Conservation (phyloP, 1,139 yeast species). For the Pichia sp. region DNA sequence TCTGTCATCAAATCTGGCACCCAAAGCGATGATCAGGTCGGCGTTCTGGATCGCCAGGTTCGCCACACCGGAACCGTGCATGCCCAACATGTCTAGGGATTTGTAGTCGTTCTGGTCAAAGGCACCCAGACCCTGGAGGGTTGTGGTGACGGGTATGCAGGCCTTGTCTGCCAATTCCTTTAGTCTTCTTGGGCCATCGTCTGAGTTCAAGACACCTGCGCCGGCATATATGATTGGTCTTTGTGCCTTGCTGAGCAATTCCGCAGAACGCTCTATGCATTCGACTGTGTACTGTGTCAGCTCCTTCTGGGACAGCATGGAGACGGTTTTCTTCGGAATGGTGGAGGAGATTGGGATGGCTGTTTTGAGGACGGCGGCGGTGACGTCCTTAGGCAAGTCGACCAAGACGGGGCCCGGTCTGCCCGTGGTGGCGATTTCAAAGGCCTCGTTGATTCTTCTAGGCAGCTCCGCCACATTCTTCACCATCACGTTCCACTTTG, state of each 20-base stretch:
- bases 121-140: conserved; percentile 90
- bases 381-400: conserved; percentile 95
- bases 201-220: conserved; percentile 77
- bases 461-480: conserved; percentile 92
- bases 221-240: conserved; percentile 89
- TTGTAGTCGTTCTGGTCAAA: conserved; percentile 89
- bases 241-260: conserved; percentile 73
- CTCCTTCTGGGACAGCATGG: conserved; percentile 64
- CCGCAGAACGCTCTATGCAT: conserved; percentile 74
- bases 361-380: conserved; percentile 81
- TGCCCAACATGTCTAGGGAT: conserved; percentile 92
- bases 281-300: conserved; percentile 73
- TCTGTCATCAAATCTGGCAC: conserved; percentile 98
- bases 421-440: conserved; percentile 92
- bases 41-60: conserved; percentile 91
- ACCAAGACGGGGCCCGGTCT: conserved; percentile 98
- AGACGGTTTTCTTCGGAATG: conserved; percentile 76
- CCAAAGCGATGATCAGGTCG: conserved; percentile 87
- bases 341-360: conserved; percentile 85
- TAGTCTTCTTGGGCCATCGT: conserved; percentile 74
- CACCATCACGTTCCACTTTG: conserved; percentile 99
- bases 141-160: conserved; percentile 90
- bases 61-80: conserved; percentile 97
- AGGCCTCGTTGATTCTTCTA: conserved; percentile 93
- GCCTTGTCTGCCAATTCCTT: conserved; percentile 89